Base-by-base conservation (phyloP, 2,329 filamentous ascomycete species). In the Alternaria brassicae region DNA sequence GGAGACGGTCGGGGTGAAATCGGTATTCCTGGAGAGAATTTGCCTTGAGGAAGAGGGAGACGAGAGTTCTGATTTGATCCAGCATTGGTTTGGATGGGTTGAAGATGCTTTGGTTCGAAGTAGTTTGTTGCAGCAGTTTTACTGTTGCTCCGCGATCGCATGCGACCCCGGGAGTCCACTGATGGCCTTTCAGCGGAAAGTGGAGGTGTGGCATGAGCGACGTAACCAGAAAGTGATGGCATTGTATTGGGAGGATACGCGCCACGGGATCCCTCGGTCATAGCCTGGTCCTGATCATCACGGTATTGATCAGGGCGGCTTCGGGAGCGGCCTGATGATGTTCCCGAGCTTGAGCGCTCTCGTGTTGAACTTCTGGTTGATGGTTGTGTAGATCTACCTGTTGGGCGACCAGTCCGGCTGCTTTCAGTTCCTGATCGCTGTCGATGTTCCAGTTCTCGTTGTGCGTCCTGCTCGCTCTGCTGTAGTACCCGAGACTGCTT, bases 341-440 rank as follows among this genome's bases (percentile, higher is more conserved):
- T 78, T 53, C 83, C 82, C 6, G 86, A 88, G 62, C 81, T 83
- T 6, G 86, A 86, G 49, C 86, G 82, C 60, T 85, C 82, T 50
- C 85, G 78, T 27, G 73, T 77, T 19, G 77, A 77, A 48, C 73
- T 74, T 63, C 74, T 75, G 58, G 72, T 77, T 4, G 81, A 77
- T 12, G 69, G 71, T 6, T 82, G 70, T 19, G 82, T 73, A 32
- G 78, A 76, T 25, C 73, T 68, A 44, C 70, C 74, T 28, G 66
- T 63, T 12, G 72, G 63, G 57, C 70, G 70, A 37, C 68, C 62
- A 19, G 67, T 66, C 9, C 70, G 71, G 45, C 67, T 71, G 52
- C 77, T 76, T 47, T 78, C 78, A 6, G 77, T 77, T 10, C 65
- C 73, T 27, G 68, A 77, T 48, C 66, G 75, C 52, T 75, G 74